Base-by-base conservation (phyloP, 2,329 filamentous ascomycete species). In the Fusarium beomiforme region DNA sequence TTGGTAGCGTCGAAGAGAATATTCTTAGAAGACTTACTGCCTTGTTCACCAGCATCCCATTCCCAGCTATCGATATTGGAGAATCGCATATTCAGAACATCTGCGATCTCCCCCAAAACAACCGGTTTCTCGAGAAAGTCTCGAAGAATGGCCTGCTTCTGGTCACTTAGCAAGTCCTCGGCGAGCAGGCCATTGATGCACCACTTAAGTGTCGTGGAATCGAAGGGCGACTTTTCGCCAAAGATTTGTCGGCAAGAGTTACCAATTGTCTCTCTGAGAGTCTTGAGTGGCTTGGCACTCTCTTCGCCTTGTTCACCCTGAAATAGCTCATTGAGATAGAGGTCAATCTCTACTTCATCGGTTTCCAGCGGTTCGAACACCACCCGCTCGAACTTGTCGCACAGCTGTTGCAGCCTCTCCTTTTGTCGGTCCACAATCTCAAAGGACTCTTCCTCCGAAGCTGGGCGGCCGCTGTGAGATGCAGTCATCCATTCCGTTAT, bases 91-190 rank as follows among this genome's bases (percentile, higher is more conserved):
- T 59, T 59, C 0, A 59, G 46, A 5, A 59, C 55, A 24, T 59
- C 55, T 1, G 55, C 26, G 1, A 59, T 59, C 21, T 59, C 55
- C 17, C 46, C 46, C n/a, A 59, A 21, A 17, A 59, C 55, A 31
- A 59, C 55, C 3, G 55, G 46, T 2, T 59, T 51, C 13, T 59
- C 55, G 21, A 59, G 55, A 54, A 59, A 54, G 2, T 59, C 46
- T n/a, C 46, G 46, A 41, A 59, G 55, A 11, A 59, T 59, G 5
- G 55, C 46, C 46, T 59, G 55, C 24, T 59, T 59, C 33, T 59
- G n/a, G 7, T 59, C 55, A 5, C 46, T 59, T 5, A 59, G 46
- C 17, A 59, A 4, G 8, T 59, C 55, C 34, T 59, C 55, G 3
- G 55, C 55, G 4, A 59, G 55, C n/a, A 59, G 8, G 2, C 55